Percentiles rank a stretch among this genome's conserved stretches.
These are phyloP conservation scores for Craspedostauros australis DNA, from an alignment of 108 stramenopile species.

Conservation along the genomic window DNA sequence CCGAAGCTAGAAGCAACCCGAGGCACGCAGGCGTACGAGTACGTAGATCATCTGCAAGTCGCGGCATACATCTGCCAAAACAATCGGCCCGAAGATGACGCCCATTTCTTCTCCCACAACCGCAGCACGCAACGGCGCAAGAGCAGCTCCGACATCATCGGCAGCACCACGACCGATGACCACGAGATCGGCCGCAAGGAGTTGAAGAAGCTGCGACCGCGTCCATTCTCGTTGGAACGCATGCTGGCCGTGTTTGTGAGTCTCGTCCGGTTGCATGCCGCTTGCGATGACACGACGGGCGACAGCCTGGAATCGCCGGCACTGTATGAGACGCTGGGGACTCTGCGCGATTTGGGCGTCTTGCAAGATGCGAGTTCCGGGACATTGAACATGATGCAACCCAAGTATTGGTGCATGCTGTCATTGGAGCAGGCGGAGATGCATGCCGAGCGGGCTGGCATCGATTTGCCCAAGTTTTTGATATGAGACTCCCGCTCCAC, in stretches of 20 bases:
- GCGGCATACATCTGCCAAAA: conserved; percentile 71
- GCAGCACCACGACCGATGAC: conserved; percentile 28
- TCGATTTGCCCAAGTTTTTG: no score
- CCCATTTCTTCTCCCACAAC: conserved; percentile 45
- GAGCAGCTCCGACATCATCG: conserved; percentile 20
- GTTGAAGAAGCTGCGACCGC: conserved; percentile 30
- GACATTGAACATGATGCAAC: not conserved
- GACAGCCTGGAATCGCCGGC: conserved; percentile 10
- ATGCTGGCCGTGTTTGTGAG: conserved; percentile 60
- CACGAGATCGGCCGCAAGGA: conserved; percentile 32
- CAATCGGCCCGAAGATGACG: conserved; percentile 53
- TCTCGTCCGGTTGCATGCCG: conserved; percentile 34
- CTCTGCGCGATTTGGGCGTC: conserved; percentile 13
- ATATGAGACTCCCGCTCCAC: no score
- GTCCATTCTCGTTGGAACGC: conserved; percentile 57
- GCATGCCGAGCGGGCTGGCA: no score
- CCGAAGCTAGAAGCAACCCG: no score
- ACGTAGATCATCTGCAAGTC: no score
- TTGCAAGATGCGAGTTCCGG: conserved; percentile 7
- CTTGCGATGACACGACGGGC: conserved; percentile 5
- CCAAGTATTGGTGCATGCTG: no score
- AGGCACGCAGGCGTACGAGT: no score
- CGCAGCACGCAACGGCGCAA: conserved; percentile 40
- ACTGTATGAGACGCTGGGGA: conserved; percentile 9
- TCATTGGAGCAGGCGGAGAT: no score